These are phyloP conservation scores for Harrya chromipes DNA, from an alignment of 768 basidiomycete genomes.

Conservation along the genomic window DNA sequence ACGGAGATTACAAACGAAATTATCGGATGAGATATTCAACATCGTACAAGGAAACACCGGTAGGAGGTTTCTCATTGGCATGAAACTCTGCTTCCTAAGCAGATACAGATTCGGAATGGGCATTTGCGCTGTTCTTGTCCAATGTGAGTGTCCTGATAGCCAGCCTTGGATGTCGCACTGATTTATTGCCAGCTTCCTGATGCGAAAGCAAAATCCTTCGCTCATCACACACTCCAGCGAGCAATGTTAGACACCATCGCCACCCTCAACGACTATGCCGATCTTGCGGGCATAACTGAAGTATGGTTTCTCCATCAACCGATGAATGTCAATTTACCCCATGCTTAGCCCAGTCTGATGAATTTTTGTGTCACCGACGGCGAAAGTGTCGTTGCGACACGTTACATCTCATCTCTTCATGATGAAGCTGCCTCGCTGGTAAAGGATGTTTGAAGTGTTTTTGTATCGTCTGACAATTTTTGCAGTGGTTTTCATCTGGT, in stretches of 20 bases:
- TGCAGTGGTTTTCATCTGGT: slow-evolving; percentile 91
- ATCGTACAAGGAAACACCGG: slow-evolving; percentile 92
- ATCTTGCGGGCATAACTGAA: slow-evolving; percentile 71
- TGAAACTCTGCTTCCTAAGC: not conserved
- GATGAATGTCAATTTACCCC: slow-evolving; percentile 1
- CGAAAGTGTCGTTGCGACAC: slow-evolving; percentile 86
- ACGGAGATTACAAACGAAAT: slow-evolving; percentile 66
- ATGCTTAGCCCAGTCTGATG: slow-evolving; percentile 73
- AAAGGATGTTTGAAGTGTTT: slow-evolving; percentile 18
- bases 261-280: slow-evolving; percentile 70
- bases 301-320: slow-evolving; percentile 33
- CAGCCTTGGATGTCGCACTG: slow-evolving; percentile 1
- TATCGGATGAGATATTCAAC: slow-evolving; percentile 84
- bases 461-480: slow-evolving; percentile 6
- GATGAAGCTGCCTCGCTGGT: slow-evolving; percentile 93
- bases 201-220: slow-evolving; percentile 72
- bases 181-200: slow-evolving; percentile 62
- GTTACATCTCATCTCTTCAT: slow-evolving; percentile 89
- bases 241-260: slow-evolving; percentile 91
- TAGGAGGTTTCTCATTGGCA: slow-evolving; percentile 26
- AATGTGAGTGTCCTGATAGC: slow-evolving; percentile 43
- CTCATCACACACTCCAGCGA: slow-evolving; percentile 63
- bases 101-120: slow-evolving; percentile 88
- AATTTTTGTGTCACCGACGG: slow-evolving; percentile 98
- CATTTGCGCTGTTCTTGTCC: slow-evolving; percentile 88